Evolutionary conservation across 768 basidiomycete species (phyloP).

Genomic region (Tulasnella sp.): DNA sequence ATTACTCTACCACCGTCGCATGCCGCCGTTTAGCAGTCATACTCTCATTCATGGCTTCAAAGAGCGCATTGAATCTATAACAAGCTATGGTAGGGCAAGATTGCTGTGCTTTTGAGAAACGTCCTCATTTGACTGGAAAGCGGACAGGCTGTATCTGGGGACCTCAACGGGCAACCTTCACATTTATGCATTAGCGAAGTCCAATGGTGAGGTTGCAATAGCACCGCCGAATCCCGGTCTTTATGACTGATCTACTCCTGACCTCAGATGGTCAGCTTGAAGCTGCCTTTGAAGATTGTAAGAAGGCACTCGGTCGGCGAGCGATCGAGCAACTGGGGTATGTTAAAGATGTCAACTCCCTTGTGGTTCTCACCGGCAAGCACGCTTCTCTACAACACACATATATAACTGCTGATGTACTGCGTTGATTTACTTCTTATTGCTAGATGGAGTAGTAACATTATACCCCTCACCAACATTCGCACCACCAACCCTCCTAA

Average conservation of each 20-base stretch:
- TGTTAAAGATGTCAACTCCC: slow-evolving; percentile 78
- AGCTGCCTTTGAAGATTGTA: slow-evolving; percentile 56
- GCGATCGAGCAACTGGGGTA: slow-evolving; percentile 86
- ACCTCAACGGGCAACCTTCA: slow-evolving; percentile 55
- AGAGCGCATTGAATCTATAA: slow-evolving; percentile 41
- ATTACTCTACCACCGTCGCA: slow-evolving; percentile 27
- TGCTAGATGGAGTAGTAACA: slow-evolving; percentile 59
- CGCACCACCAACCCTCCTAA: slow-evolving; percentile 63
- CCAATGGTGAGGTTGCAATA: neutral
- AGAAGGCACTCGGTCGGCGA: slow-evolving; percentile 59
- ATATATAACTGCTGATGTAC: neutral
- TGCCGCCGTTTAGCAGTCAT: slow-evolving; percentile 40
- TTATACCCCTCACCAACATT: slow-evolving; percentile 74
- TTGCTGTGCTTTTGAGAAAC: neutral
- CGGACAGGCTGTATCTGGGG: slow-evolving; percentile 59
- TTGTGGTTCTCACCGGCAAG: slow-evolving; percentile 81
- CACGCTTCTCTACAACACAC: neutral
- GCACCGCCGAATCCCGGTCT: neutral
- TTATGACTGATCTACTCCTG: slow-evolving; percentile 15
- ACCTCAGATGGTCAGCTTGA: slow-evolving; percentile 38
- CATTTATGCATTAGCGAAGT: slow-evolving; percentile 48
- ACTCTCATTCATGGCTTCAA: slow-evolving; percentile 39
- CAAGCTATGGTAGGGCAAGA: slow-evolving; percentile 25
- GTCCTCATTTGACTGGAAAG: slow-evolving; percentile 33
- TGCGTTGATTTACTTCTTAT: slow-evolving; percentile 3